phyloP scores from a whole-genome alignment of 306 rosid species.

The Pyrus betulifolia region DNA sequence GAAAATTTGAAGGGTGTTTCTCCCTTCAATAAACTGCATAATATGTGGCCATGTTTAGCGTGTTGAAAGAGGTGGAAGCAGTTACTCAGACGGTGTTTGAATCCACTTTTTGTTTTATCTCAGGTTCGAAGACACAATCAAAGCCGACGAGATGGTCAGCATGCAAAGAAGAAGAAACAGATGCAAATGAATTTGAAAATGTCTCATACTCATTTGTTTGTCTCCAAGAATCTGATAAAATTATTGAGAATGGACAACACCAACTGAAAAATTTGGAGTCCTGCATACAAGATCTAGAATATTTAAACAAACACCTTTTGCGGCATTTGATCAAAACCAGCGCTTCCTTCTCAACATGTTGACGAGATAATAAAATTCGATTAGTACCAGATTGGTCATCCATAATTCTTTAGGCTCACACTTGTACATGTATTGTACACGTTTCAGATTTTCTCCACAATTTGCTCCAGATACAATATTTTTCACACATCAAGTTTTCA shows the following conservation, averaged over 20 bases:
- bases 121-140: neutral
- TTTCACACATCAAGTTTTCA: neutral
- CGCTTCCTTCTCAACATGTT: slow-evolving; percentile 28
- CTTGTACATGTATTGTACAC: neutral
- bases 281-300: neutral
- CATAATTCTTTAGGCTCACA: neutral
- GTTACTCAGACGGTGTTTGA: slow-evolving; percentile 2
- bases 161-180: neutral
- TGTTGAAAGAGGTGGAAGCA: slow-evolving; percentile 17
- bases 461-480: neutral
- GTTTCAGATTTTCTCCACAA: neutral
- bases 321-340: neutral
- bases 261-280: slow-evolving; percentile 6
- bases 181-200: slow-evolving; percentile 10
- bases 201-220: neutral
- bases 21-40: neutral
- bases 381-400: neutral
- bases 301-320: no score
- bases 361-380: neutral
- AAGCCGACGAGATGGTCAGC: slow-evolving; percentile 6
- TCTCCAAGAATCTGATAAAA: no score
- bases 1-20: neutral
- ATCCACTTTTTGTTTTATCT: slow-evolving; percentile 24
- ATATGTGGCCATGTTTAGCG: neutral
- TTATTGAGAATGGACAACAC: no score